Percentiles rank a stretch among this genome's conserved stretches.
Conservation (phyloP, 1,284 basidiomycete species). For the Chalciporus sp. region DNA sequence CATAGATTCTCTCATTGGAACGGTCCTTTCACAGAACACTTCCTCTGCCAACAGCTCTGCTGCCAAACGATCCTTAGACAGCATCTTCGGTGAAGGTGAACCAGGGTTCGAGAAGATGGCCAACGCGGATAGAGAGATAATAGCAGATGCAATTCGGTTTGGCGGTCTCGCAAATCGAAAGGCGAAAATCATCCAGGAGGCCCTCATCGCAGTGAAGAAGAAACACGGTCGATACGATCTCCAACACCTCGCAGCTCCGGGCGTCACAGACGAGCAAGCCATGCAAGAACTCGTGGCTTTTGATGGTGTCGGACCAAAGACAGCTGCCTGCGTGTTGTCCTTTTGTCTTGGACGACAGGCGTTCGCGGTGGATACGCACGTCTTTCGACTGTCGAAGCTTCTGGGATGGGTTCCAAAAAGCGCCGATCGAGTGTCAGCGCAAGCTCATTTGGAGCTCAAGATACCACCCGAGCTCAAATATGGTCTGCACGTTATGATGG, state of each 20-base stretch:
- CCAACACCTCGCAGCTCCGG: slow-evolving; percentile 50
- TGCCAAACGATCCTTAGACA: slow-evolving; percentile 63
- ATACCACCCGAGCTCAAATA: slow-evolving; percentile 71
- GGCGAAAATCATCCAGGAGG: slow-evolving; percentile 63
- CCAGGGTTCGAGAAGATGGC: slow-evolving; percentile 66
- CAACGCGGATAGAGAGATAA: slow-evolving; percentile 46
- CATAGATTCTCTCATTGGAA: slow-evolving; percentile 71
- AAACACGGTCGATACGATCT: slow-evolving; percentile 59
- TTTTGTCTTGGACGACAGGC: slow-evolving; percentile 74
- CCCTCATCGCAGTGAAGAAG: slow-evolving; percentile 53
- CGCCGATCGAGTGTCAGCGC: slow-evolving; percentile 65
- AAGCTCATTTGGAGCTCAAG: slow-evolving; percentile 68
- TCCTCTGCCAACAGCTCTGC: slow-evolving; percentile 62
- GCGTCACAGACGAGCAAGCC: slow-evolving; percentile 54
- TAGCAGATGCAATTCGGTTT: slow-evolving; percentile 64
- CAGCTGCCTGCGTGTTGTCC: slow-evolving; percentile 76
- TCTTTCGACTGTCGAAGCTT: slow-evolving; percentile 64
- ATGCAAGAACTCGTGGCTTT: slow-evolving; percentile 73
- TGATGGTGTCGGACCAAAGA: slow-evolving; percentile 78
- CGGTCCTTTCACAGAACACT: slow-evolving; percentile 78
- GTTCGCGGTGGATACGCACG: slow-evolving; percentile 81
- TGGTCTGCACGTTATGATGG: slow-evolving; percentile 71
- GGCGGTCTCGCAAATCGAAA: slow-evolving; percentile 81
- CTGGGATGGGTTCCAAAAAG: slow-evolving; percentile 71
- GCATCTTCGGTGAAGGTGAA: slow-evolving; percentile 51